A percentile compares a stretch with the other conserved stretches of the same genome.
These are phyloP conservation scores for Penicillium mononematosum DNA, from an alignment of 495 filamentous ascomycete genomes.

Conservation along the genomic window DNA sequence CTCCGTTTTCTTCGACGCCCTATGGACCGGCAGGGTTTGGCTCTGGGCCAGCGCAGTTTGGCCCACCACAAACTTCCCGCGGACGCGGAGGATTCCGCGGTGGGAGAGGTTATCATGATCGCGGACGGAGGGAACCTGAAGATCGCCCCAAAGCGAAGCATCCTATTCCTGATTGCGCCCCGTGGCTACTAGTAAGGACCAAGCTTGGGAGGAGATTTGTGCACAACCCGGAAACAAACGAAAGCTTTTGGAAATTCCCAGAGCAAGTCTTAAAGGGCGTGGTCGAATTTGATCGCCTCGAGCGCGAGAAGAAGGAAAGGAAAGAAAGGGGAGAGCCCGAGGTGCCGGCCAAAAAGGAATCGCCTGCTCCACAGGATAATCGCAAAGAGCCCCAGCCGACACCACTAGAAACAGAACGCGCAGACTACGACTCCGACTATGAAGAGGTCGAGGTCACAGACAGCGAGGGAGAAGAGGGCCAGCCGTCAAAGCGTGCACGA, in stretches of 20 bases:
- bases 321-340: conserved; percentile 40
- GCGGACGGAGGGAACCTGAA: conserved; percentile 56
- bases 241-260: conserved; percentile 92
- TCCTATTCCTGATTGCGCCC: conserved; percentile 72
- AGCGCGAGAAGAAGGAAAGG: conserved; percentile 51
- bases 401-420: conserved; percentile 18
- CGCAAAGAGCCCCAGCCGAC: conserved; percentile 9
- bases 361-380: conserved; percentile 6
- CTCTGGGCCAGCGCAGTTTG: conserved; percentile 15
- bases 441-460: conserved; percentile 89
- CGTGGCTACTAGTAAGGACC: conserved; percentile 93
- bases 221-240: conserved; percentile 75
- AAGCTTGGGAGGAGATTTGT: conserved; percentile 85
- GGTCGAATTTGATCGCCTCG: conserved; percentile 62
- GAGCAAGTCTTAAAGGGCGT: conserved; percentile 79
- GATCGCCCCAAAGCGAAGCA: conserved; percentile 83
- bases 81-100: conserved; percentile 46
- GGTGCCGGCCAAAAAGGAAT: conserved; percentile 20
- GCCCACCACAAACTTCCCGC: conserved; percentile 26
- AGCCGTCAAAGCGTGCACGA: conserved; percentile 63
- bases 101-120: conserved; percentile 52
- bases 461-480: conserved; percentile 54
- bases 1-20: conserved; percentile 45
- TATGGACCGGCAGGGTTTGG: conserved; percentile 37
- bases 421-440: conserved; percentile 64